These are phyloP conservation scores for Myotisia sp. DNA, from an alignment of 2,329 filamentous ascomycete species.

Conservation along the genomic window DNA sequence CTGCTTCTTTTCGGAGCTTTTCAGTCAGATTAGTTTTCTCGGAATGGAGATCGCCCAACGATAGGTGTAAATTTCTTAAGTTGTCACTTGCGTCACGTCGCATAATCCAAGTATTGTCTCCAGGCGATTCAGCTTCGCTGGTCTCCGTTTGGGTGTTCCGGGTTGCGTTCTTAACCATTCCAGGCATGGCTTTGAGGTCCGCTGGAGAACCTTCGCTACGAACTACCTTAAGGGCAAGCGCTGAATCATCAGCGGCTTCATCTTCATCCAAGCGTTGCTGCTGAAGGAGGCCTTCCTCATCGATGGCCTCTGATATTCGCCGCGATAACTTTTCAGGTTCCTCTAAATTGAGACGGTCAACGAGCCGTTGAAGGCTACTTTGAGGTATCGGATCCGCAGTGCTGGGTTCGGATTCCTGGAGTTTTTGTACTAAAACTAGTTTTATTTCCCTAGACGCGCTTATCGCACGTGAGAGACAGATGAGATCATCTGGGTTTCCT, in stretches of 20 bases:
- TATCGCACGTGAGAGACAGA: slow-evolving; percentile 71
- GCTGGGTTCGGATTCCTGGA: slow-evolving; percentile 13
- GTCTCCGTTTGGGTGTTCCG: slow-evolving; percentile 16
- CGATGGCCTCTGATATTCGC: slow-evolving; percentile 64
- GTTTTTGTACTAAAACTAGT: slow-evolving; percentile 18
- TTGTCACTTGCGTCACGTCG: slow-evolving; percentile 49
- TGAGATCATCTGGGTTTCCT: slow-evolving; percentile 81
- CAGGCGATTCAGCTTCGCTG: slow-evolving; percentile 23
- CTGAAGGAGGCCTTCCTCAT: slow-evolving; percentile 77
- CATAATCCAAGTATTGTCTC: slow-evolving; percentile 49
- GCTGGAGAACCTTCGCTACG: slow-evolving; percentile 48
- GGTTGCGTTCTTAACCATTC: slow-evolving; percentile 26
- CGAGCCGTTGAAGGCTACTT: slow-evolving; percentile 20
- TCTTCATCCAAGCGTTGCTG: slow-evolving; percentile 65
- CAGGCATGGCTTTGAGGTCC: slow-evolving; percentile 44
- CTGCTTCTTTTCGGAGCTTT: slow-evolving; percentile 46
- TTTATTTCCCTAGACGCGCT: slow-evolving; percentile 53
- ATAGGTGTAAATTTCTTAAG: slow-evolving; percentile 52
- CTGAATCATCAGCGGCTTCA: slow-evolving; percentile 55
- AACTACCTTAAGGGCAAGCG: slow-evolving; percentile 58
- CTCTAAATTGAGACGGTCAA: slow-evolving; percentile 35
- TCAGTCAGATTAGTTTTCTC: slow-evolving; percentile 49
- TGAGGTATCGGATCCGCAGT: slow-evolving; percentile 21
- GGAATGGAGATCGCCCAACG: slow-evolving; percentile 45
- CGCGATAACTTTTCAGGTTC: slow-evolving; percentile 54